These are phyloP conservation scores for Chlorella vulgaris DNA, from an alignment of 139 green algal genomes.

Conservation along the genomic window DNA sequence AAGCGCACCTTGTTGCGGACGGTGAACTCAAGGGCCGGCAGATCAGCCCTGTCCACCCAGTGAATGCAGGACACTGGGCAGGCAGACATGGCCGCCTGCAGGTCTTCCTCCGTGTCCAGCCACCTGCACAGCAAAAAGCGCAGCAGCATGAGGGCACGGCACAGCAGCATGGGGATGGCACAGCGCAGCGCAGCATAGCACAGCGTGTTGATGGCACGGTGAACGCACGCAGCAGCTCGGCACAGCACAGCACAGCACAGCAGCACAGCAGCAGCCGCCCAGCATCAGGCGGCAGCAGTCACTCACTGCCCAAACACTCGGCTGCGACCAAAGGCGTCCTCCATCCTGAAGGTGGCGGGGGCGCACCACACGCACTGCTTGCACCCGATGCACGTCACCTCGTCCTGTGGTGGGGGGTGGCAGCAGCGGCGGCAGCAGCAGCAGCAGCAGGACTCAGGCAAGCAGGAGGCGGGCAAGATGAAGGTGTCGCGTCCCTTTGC, in stretches of 20 bases:
- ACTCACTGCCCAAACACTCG: constrained; percentile 85
- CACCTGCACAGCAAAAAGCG: constrained; percentile 22
- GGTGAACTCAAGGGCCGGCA: constrained; percentile 83
- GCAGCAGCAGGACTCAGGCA: neutral
- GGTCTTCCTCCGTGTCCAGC: constrained; percentile 78
- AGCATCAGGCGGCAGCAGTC: too few relatives aligned
- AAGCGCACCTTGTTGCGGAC: constrained; percentile 59
- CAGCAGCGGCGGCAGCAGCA: neutral
- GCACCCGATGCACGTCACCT: constrained; percentile 88
- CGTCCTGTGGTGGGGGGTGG: constrained; percentile 53
- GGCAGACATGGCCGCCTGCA: constrained; percentile 69
- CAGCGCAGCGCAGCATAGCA: too few relatives aligned
- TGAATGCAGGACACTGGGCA: constrained; percentile 92
- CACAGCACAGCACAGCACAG: too few relatives aligned
- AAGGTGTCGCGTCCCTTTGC: too few relatives aligned
- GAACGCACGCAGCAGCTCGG: too few relatives aligned
- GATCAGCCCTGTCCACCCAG: constrained; percentile 78
- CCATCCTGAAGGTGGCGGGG: constrained; percentile 81
- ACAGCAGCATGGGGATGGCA: too few relatives aligned
- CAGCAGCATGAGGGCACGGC: too few relatives aligned
- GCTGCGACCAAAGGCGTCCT: constrained; percentile 71
- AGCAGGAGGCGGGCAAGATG: too few relatives aligned
- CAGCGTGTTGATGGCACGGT: too few relatives aligned
- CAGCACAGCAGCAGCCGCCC: too few relatives aligned
- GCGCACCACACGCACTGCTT: constrained; percentile 84